Evolutionary conservation across 2,329 filamentous ascomycete species (phyloP).

Genomic region (Cadophora luteo-olivacea): DNA sequence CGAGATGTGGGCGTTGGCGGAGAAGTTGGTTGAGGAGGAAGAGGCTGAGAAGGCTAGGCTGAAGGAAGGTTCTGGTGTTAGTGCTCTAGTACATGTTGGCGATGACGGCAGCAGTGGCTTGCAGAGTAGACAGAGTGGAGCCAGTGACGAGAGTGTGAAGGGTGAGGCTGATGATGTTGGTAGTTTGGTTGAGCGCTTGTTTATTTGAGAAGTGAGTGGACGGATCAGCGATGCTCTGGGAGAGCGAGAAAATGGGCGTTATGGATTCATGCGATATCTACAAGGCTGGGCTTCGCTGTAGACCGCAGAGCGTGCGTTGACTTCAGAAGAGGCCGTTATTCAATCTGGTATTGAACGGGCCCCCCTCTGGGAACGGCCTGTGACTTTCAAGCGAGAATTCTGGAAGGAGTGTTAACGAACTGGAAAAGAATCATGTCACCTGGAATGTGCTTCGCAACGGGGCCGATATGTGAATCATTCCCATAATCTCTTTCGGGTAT

Average conservation of each 20-base stretch:
- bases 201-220: background rate
- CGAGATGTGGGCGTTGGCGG: background rate
- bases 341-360: no score
- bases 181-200: background rate
- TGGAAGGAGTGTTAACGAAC: no score
- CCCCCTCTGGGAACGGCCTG: no score
- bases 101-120: background rate
- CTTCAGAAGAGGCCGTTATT: no score
- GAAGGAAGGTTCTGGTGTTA: background rate
- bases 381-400: no score
- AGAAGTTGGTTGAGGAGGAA: conserved; percentile 2
- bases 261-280: background rate
- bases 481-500: no score
- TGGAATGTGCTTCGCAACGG: no score
- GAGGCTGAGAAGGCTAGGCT: conserved; percentile 6
- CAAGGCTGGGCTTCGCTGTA: background rate
- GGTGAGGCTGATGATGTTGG: background rate
- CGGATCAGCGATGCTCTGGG: background rate
- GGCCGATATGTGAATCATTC: no score
- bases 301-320: background rate
- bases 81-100: background rate
- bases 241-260: background rate
- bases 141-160: background rate
- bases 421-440: no score
- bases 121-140: background rate